Percentiles rank a stretch among this genome's conserved stretches.
Conservation (phyloP, 169 alveolate genomes). For the Plasmodium adleri region DNA sequence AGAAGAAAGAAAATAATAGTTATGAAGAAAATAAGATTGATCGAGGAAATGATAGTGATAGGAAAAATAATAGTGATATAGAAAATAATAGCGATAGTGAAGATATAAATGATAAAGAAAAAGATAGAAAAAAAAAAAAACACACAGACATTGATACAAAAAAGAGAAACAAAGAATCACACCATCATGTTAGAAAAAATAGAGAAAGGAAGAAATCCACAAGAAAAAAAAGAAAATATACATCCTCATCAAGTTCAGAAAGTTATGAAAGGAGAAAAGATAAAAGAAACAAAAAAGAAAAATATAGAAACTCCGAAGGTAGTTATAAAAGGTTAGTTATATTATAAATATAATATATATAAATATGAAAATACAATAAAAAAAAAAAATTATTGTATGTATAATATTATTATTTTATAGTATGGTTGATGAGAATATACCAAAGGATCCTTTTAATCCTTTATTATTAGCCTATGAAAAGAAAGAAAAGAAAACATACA, state of each 20-base stretch:
- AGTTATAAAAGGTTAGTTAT: slow-evolving; percentile 30
- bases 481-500: slow-evolving; percentile 13
- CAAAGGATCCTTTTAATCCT: slow-evolving; percentile 75
- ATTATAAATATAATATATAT: background rate
- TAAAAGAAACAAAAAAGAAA: slow-evolving; percentile 16
- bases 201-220: background rate
- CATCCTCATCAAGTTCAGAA: slow-evolving; percentile 25
- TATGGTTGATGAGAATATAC: slow-evolving; percentile 39
- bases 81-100: background rate
- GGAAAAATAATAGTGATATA: slow-evolving; percentile 6
- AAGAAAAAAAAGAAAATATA: too few species aligned
- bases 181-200: background rate
- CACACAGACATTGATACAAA: background rate
- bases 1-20: background rate
- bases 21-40: slow-evolving; percentile 3
- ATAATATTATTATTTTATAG: slow-evolving; percentile 24
- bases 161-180: slow-evolving; percentile 15
- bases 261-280: slow-evolving; percentile 34
- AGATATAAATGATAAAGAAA: background rate
- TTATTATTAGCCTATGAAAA: slow-evolving; percentile 63
- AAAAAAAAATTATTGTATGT: background rate
- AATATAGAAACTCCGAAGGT: slow-evolving; percentile 23
- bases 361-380: background rate
- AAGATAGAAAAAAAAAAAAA: background rate
- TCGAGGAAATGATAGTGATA: background rate